A percentile compares a stretch with the other conserved stretches of the same genome.
Evolutionary conservation across 73 alveolate genomes (phyloP).

Genomic region (Stentor roeselii): DNA sequence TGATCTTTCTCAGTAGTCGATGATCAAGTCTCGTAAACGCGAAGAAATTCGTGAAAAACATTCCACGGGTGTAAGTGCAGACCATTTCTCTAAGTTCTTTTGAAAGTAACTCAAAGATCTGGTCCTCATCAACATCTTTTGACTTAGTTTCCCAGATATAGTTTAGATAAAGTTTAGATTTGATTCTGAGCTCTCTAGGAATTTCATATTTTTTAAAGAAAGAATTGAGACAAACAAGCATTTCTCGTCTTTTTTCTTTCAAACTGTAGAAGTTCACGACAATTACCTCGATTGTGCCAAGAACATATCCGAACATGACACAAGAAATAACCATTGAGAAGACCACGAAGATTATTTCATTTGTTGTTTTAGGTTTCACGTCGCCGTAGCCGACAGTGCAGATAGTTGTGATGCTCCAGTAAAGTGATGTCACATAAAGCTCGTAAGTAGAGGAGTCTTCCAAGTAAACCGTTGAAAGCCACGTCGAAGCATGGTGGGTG

Average conservation of each 20-base stretch:
- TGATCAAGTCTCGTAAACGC: slow-evolving; percentile 36
- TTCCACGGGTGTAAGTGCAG: slow-evolving; percentile 37
- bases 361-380: slow-evolving; percentile 58
- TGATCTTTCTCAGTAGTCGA: slow-evolving; percentile 42
- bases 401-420: slow-evolving; percentile 81
- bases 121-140: slow-evolving; percentile 45
- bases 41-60: slow-evolving; percentile 32
- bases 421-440: slow-evolving; percentile 55
- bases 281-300: slow-evolving; percentile 70
- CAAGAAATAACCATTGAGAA: slow-evolving; percentile 72
- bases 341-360: slow-evolving; percentile 63
- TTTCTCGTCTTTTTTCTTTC: slow-evolving; percentile 52
- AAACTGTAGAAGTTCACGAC: slow-evolving; percentile 59
- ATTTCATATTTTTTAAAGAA: slow-evolving; percentile 50
- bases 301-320: slow-evolving; percentile 72
- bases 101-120: slow-evolving; percentile 50
- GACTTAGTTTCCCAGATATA: slow-evolving; percentile 42
- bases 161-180: slow-evolving; percentile 66
- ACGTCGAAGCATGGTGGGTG: slow-evolving; percentile 23
- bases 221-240: slow-evolving; percentile 50
- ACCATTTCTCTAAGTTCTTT: slow-evolving; percentile 45
- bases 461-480: slow-evolving; percentile 39
- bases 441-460: not conserved
- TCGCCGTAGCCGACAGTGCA: slow-evolving; percentile 91
- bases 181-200: slow-evolving; percentile 51